Conservation (phyloP, 805 yeast genomes). For the Saccharomyces kudriavzevii region DNA sequence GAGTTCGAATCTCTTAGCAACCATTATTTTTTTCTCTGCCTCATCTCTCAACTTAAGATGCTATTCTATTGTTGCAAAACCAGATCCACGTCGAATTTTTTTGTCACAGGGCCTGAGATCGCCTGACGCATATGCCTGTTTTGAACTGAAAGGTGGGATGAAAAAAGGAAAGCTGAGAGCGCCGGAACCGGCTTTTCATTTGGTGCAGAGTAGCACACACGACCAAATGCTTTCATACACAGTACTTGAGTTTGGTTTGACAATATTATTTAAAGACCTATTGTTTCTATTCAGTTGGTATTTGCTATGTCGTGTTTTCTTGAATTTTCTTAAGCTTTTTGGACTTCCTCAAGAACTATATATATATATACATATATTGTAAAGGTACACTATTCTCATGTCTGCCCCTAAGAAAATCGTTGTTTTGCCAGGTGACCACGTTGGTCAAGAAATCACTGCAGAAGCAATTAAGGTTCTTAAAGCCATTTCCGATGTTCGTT, state of each 20-base stretch:
- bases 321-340: background rate
- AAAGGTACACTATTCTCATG: background rate
- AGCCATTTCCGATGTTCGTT: conserved; percentile 58
- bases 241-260: background rate
- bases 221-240: background rate
- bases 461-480: conserved; percentile 89
- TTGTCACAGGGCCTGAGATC: background rate
- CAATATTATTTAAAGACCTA: background rate
- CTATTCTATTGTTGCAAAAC: too few species aligned
- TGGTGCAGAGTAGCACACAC: background rate
- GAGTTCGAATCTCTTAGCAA: conserved; percentile 15
- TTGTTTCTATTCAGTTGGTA: background rate
- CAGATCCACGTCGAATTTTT: background rate
- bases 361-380: background rate
- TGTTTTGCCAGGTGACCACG: conserved; percentile 93
- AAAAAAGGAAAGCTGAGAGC: background rate
- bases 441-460: conserved; percentile 79
- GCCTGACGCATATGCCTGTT: background rate
- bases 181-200: background rate
- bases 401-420: conserved; percentile 57
- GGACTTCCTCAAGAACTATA: background rate
- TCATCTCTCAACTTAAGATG: too few species aligned
- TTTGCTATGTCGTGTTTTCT: background rate
- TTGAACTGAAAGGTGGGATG: background rate
- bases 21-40: conserved; percentile 5